Conservation (phyloP, 148 eudicot genomes). For the Camellia lanceoleosa region DNA sequence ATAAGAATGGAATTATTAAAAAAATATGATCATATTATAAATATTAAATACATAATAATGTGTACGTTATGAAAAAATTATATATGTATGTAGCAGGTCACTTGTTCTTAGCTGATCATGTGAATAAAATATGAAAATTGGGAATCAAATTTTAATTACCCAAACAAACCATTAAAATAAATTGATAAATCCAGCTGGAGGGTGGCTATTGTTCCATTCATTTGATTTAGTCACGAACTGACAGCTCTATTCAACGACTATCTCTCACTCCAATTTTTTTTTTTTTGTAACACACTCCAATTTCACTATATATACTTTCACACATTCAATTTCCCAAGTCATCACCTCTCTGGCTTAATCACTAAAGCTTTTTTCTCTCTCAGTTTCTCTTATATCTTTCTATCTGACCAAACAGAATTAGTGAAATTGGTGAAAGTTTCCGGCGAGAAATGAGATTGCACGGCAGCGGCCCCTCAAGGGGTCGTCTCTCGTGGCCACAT, state of each 20-base stretch:
- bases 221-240: conserved; percentile 14
- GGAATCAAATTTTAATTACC: not conserved
- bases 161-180: not conserved
- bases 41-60: too few relatives aligned
- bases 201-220: not conserved
- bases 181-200: not conserved
- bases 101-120: not conserved
- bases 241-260: conserved; percentile 21
- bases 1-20: too few relatives aligned
- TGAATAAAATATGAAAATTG: not conserved
- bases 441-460: conserved; percentile 20
- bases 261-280: not conserved
- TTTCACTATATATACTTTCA: not conserved
- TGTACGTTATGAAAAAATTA: too few relatives aligned
- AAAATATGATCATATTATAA: too few relatives aligned
- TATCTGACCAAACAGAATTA: not conserved
- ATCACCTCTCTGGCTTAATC: not conserved
- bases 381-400: not conserved
- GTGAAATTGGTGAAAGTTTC: not conserved
- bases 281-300: not conserved
- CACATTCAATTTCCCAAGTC: not conserved
- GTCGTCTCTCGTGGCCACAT: conserved; percentile 16
- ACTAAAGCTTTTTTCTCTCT: not conserved
- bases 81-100: not conserved
- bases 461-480: conserved; percentile 20